These are phyloP conservation scores for Termitomyces titanicus DNA, from an alignment of 768 basidiomycete genomes.

Conservation along the genomic window DNA sequence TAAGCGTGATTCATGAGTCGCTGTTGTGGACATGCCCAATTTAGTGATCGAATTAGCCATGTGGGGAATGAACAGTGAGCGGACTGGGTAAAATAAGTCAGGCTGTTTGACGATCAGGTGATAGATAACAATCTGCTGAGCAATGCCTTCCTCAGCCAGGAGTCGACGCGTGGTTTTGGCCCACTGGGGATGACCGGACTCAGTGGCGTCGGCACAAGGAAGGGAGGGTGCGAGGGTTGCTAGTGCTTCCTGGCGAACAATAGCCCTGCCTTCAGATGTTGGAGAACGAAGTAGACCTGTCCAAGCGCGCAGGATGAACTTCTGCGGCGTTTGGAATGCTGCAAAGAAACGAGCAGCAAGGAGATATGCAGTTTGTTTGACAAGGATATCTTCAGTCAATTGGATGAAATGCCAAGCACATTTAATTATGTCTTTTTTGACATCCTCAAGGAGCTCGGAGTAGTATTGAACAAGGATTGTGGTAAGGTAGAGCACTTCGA, in stretches of 20 bases:
- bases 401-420: constrained; percentile 88
- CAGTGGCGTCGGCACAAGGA: constrained; percentile 53
- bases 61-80: constrained; percentile 88
- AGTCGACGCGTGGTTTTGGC: constrained; percentile 81
- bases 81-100: constrained; percentile 88
- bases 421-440: constrained; percentile 89
- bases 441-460: constrained; percentile 71
- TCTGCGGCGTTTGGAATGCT: constrained; percentile 82
- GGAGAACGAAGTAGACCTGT: constrained; percentile 81
- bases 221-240: constrained; percentile 84
- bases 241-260: constrained; percentile 80
- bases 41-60: constrained; percentile 89
- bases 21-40: constrained; percentile 72
- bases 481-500: constrained; percentile 88
- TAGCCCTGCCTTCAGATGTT: constrained; percentile 64
- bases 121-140: constrained; percentile 74
- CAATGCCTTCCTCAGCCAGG: constrained; percentile 85
- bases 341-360: constrained; percentile 91
- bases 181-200: constrained; percentile 72
- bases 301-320: constrained; percentile 91
- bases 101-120: constrained; percentile 90
- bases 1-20: constrained; percentile 76
- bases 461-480: constrained; percentile 86
- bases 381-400: constrained; percentile 76
- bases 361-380: constrained; percentile 90